These are phyloP conservation scores for Globisporangium nagaii DNA, from an alignment of 352 stramenopile genomes.

Conservation along the genomic window DNA sequence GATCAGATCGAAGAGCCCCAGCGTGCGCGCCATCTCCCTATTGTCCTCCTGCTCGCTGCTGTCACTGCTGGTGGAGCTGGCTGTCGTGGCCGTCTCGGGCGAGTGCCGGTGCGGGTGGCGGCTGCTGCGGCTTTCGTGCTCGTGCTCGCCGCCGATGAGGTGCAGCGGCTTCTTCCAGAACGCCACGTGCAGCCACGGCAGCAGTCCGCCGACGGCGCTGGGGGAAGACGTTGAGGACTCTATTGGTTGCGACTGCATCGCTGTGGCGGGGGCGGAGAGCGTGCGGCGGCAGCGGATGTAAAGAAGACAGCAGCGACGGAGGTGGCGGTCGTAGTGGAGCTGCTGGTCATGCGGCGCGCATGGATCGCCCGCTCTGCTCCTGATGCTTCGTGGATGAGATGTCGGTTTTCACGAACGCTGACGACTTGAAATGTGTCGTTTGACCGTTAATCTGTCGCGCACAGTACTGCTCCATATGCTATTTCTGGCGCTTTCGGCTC, in stretches of 20 bases:
- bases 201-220: background rate
- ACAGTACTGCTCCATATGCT: no score
- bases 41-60: background rate
- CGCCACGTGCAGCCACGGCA: constrained; percentile 36
- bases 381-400: no score
- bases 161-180: constrained; percentile 75
- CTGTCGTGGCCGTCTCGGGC: background rate
- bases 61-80: background rate
- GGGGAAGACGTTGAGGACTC: background rate
- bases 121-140: background rate
- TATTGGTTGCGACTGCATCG: background rate
- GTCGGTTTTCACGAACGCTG: no score
- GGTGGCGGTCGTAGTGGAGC: background rate
- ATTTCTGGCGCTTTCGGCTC: no score
- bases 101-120: constrained; percentile 10
- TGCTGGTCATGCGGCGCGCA: no score
- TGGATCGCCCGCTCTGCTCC: no score
- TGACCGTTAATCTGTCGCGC: no score
- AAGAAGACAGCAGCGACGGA: no score
- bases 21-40: constrained; percentile 42
- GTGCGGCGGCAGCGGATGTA: no score
- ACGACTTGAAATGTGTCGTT: no score
- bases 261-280: background rate
- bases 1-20: constrained; percentile 90
- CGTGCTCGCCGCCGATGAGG: constrained; percentile 21